Base-by-base conservation (phyloP, 257 asterid genomes). In the Primulina eburnea region DNA sequence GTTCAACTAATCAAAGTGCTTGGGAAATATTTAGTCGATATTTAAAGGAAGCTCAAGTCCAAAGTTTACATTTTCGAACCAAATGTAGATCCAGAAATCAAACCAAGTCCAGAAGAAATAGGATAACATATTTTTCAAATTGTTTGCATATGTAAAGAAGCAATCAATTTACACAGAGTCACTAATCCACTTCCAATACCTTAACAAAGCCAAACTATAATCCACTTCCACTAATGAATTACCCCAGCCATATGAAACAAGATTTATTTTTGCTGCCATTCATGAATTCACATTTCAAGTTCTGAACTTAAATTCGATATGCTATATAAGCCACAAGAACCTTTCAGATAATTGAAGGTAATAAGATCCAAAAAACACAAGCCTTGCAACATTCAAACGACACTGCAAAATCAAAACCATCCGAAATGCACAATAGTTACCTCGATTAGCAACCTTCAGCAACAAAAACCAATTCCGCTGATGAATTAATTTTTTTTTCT, bases 371-470 rank as follows among this genome's bases (percentile, higher is more conserved):
- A 56, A 9, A 61, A 60, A 64, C 55, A 56, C 17, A 56, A 38
- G 37, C 26, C 43, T 64, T 50, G 63, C 64, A 26, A 67, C 52
- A 77, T 58, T 12, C 65, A 58, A 58, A 68, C 34, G 16, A 59
- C 8, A 47, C 26, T 32, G 12, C 6, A 3, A 24, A 28, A 38
- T 33, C 57, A 40, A 60, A 52, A n/a, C 70, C 62, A 61, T 17
- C 14, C 26, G 67, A 37, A 8, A 50, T 18, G 30, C 64, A 64
- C 61, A 35, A 35, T 33, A 17, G 29, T n/a, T 59, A 62, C 65
- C 58, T 60, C 63, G 61, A 71, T 56, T 4, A 37, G 52, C 74
- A 73, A 73, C 66, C 67, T 62, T 69, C 73, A 47, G 21, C 32
- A 12, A 11, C 24, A 0, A 47, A 33, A 4, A 59, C n/a, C 65